Evolutionary conservation across 1,284 basidiomycete species (phyloP), one percentile per base, ranked within the genome.

Genomic region (Leucoagaricus sp.): DNA sequence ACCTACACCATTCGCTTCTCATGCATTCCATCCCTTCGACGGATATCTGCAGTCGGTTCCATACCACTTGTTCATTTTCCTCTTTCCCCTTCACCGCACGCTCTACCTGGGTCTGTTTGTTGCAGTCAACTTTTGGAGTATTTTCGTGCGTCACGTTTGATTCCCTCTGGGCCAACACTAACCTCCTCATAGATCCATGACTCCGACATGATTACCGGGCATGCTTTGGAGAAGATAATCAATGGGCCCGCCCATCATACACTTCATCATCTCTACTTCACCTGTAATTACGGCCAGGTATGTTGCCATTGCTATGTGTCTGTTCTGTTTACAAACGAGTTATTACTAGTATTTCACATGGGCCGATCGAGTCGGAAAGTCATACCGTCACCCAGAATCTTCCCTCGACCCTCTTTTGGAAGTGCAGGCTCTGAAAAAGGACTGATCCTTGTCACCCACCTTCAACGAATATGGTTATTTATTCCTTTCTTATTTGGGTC

Each of bases 181-280:
- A n/a, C n/a, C n/a, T n/a, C n/a, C n/a, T n/a, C n/a, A n/a, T 63
- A 93, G 91, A 99, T 99, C 65, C 96, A 99, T 72, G 96, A 99
- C 73, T 96, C 93, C n/a, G 97, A 99, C 77, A 98, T 99, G 95
- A 88, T 98, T 70, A 93, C 92, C 46, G 95, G 91, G n/a, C 90
- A 94, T 69, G 79, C 88, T 6, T 80, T 97, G 1, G 96, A 98
- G 73, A 87, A 82, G 67, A 74, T 94, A 70, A 96, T 99, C 77
- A 99, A 99, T 74, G 94, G 95, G 12, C 97, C 96, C 2, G 94
- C 96, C 3, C 96, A 99, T 68, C 96, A 99, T 73, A 98, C 96
- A 0, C 79, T 98, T 44, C 96, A 98, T 70, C 96, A 98, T 69
- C 74, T 98, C 36, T 95, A 96, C 77, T 98, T 97, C 74, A 97